Evolutionary conservation across 169 alveolate species (phyloP).

Genomic region (Theileria annulata): DNA sequence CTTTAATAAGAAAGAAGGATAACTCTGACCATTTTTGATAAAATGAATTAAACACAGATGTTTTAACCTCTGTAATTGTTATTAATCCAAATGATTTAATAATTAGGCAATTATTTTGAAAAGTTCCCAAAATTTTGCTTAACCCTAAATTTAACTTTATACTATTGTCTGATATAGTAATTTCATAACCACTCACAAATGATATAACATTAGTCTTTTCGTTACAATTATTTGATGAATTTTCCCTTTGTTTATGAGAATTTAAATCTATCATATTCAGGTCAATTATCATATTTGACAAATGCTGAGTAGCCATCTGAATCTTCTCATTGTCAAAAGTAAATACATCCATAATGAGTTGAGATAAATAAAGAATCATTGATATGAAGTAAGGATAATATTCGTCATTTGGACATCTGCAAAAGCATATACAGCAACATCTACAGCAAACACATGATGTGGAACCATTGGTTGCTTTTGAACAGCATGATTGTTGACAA

Average conservation of each 20-base stretch:
- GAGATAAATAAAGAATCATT: not conserved
- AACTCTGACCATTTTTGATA: not conserved
- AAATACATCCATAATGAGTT: not conserved
- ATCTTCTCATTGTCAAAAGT: not conserved
- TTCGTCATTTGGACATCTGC: not conserved
- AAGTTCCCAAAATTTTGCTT: too few relatives aligned
- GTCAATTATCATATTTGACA: not conserved
- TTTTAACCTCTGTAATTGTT: too few relatives aligned
- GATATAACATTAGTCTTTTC: not conserved
- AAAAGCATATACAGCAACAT: not conserved
- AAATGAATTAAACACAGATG: too few relatives aligned
- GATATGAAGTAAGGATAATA: not conserved
- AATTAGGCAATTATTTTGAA: too few relatives aligned
- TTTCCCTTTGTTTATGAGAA: too few relatives aligned
- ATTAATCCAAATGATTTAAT: too few relatives aligned
- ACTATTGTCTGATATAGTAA: too few relatives aligned
- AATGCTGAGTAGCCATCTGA: not conserved
- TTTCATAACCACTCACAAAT: not conserved
- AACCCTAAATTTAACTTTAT: too few relatives aligned
- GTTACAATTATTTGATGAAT: too few relatives aligned
- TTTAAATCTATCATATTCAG: not conserved
- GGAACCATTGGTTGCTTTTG: too few relatives aligned
- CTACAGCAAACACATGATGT: too few relatives aligned
- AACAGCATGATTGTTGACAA: too few relatives aligned
- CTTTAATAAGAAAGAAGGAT: not conserved